These are phyloP conservation scores for Linnemannia hyalina DNA, from an alignment of 192 early-diverging fungal genomes.

Conservation along the genomic window DNA sequence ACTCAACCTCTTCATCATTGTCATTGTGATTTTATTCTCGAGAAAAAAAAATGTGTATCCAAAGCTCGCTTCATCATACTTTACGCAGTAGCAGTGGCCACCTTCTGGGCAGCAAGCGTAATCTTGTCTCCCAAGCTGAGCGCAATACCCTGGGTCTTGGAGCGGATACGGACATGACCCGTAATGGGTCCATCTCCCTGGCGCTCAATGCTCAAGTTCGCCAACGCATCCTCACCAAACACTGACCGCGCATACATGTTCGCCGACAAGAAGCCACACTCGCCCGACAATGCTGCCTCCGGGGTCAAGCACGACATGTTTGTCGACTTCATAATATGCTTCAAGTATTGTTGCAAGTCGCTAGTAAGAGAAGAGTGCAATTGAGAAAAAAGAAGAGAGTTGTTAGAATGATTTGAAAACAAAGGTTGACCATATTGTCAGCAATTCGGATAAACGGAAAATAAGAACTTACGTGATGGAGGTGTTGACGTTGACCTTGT, in stretches of 20 bases:
- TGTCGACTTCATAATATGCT: constrained; percentile 95
- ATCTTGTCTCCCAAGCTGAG: constrained; percentile 92
- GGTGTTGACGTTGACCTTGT: constrained; percentile 98
- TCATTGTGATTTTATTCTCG: not conserved
- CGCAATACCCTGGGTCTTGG: constrained; percentile 99
- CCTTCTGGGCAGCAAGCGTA: constrained; percentile 67
- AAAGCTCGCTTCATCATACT: not conserved
- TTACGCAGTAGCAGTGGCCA: constrained; percentile 43
- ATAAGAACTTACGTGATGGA: constrained; percentile 78
- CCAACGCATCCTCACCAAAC: constrained; percentile 99
- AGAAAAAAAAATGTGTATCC: not conserved
- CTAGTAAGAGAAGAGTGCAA: constrained; percentile 48
- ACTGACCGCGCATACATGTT: constrained; percentile 97
- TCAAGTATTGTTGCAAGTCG: constrained; percentile 88
- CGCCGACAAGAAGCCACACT: constrained; percentile 97
- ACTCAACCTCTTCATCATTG: too few relatives aligned
- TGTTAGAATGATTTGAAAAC: not conserved
- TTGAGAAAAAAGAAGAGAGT: not conserved
- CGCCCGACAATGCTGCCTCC: constrained; percentile 89
- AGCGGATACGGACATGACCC: constrained; percentile 97
- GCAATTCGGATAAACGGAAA: not conserved
- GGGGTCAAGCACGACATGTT: constrained; percentile 99
- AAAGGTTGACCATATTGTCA: too few relatives aligned
- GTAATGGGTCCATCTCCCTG: constrained; percentile 81
- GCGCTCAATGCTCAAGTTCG: constrained; percentile 95